Base-by-base conservation (phyloP, 2,329 filamentous ascomycete species). In the Epichloe scottii region DNA sequence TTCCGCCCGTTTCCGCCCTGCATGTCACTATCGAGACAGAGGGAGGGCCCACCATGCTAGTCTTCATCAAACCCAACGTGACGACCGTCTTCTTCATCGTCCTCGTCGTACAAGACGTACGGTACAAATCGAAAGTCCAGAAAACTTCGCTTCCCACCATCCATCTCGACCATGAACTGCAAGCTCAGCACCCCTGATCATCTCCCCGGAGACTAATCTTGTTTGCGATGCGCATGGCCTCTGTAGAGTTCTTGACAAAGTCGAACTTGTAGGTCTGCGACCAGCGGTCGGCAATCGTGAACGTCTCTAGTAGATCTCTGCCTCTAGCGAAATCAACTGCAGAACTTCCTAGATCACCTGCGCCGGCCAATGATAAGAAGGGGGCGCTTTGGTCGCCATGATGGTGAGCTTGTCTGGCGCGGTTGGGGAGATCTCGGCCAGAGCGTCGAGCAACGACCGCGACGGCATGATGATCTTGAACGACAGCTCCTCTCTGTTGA, bases 401-500 rank as follows among this genome's bases (percentile, higher is more conserved):
- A 95, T 76, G 12, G 82, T 84, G 23, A 95, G 73, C 39, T 81
- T 78, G 5, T 80, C 79, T 0, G 89, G 89, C n/a, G 77, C 81
- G 26, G 89, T 85, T 12, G 77, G 77, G 1, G 77, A 78, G 46
- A 85, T 76, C 62, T 91, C 87, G 1, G 78, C 76, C 40, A 90
- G 72, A 15, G 83, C 81, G 60, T 90, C 86, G 11, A 85, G 76
- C 4, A 91, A 76, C 67, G 79, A 84, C 35, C 78, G 77, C 11
- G 84, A 80, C 58, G 84, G 86, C 86, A 96, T 95, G 63, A 98
- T 97, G 53, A 95, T 89, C 66, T 97, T 98, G 71, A 96, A 86
- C 8, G 81, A 75, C 8, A 97, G 74, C 49, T 83, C 79, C 48
- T 89, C 79, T 34, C 89, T 81, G 61, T 91, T 82, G 58, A 98